Conservation (phyloP, 768 basidiomycete species). For the Trametes meyenii region DNA sequence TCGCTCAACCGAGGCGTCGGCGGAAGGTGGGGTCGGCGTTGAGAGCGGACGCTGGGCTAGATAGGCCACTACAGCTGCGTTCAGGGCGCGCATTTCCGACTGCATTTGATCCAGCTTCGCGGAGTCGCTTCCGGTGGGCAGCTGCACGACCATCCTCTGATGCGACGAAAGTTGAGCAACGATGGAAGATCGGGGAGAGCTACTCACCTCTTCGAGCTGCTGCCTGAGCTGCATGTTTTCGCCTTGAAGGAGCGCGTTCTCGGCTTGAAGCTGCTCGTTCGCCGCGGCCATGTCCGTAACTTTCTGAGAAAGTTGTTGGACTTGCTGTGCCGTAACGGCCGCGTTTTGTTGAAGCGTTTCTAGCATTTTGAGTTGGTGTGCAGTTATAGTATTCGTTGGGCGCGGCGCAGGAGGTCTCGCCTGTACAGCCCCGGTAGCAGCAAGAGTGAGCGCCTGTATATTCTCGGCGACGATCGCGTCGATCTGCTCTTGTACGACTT, state of each 20-base stretch:
- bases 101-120: constrained; percentile 17
- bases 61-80: constrained; percentile 18
- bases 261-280: constrained; percentile 16
- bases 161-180: background rate
- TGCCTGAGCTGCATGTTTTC: constrained; percentile 19
- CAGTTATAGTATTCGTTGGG: constrained; percentile 7
- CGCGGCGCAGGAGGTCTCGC: constrained; percentile 9
- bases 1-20: constrained; percentile 6
- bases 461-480: constrained; percentile 24
- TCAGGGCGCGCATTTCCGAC: constrained; percentile 18
- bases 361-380: constrained; percentile 13
- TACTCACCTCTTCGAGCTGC: constrained; percentile 17
- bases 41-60: constrained; percentile 4
- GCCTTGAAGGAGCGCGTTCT: constrained; percentile 12
- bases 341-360: constrained; percentile 20
- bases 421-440: constrained; percentile 14
- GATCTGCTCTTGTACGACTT: constrained; percentile 7
- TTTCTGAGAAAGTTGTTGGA: constrained; percentile 19
- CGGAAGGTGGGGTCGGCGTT: background rate
- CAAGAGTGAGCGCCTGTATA: constrained; percentile 13
- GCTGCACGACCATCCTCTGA: constrained; percentile 3
- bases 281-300: constrained; percentile 13
- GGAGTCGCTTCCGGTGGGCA: constrained; percentile 8
- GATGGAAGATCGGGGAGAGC: background rate
- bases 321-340: constrained; percentile 16